Percentiles rank a stretch among this genome's conserved stretches.
Conservation (phyloP, 169 alveolate species). For the Babesia gibsoni region DNA sequence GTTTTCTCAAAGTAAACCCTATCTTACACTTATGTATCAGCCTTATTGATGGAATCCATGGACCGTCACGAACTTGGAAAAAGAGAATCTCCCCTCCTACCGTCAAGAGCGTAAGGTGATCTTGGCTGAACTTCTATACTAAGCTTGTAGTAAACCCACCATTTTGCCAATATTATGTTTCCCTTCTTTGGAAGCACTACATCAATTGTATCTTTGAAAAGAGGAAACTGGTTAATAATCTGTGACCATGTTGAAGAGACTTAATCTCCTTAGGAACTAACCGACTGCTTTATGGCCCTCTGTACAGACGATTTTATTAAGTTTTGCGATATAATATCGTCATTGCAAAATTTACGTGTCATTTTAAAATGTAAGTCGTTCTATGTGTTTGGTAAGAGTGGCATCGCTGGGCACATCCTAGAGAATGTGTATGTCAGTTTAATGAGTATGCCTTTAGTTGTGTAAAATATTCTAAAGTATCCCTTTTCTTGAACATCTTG, state of each 20-base stretch:
- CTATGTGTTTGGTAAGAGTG: background rate
- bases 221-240: slow-evolving; percentile 55
- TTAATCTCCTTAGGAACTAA: background rate
- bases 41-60: slow-evolving; percentile 92
- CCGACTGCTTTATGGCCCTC: slow-evolving; percentile 79
- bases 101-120: slow-evolving; percentile 76
- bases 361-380: slow-evolving; percentile 22
- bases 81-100: slow-evolving; percentile 79
- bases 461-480: background rate
- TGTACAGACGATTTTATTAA: slow-evolving; percentile 84
- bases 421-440: background rate
- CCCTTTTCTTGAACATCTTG: background rate
- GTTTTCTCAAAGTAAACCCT: background rate
- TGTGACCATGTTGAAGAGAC: background rate
- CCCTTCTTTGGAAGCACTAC: slow-evolving; percentile 88
- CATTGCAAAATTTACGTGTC: slow-evolving; percentile 66
- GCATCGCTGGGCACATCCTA: slow-evolving; percentile 41
- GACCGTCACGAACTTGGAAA: slow-evolving; percentile 89
- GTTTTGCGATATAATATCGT: slow-evolving; percentile 82
- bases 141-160: slow-evolving; percentile 52
- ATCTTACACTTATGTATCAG: slow-evolving; percentile 88
- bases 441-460: background rate
- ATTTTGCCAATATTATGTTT: slow-evolving; percentile 78
- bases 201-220: slow-evolving; percentile 71
- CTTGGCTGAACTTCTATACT: slow-evolving; percentile 65